Base-by-base conservation (phyloP, 768 basidiomycete genomes). In the Hygrocybe punicea region DNA sequence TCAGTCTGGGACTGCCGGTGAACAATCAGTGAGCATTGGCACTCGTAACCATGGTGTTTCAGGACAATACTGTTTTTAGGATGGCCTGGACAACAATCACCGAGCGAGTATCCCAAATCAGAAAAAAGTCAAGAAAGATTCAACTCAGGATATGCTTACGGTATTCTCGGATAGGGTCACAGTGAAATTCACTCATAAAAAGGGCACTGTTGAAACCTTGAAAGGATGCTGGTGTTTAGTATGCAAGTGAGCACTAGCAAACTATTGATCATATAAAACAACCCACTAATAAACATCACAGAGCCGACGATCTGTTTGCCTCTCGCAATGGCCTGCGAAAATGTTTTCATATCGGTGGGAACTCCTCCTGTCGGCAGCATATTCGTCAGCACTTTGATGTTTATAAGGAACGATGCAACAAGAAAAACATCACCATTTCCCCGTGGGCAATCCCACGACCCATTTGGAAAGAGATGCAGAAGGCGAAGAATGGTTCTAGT, bases 351-450 rank as follows among this genome's bases (percentile, higher is more conserved):
- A 45, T 35, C 23, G 56, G 61, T n/a, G 44, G 61, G 19, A 61
- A 62, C 51, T 62, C 45, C 2, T 57, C 54, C 9, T 62, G 55
- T 47, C 29, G 37, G 10, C 14, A 24, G 37, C 63, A 64, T 55
- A 64, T 64, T 24, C 35, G 50, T 11, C 60, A 62, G 29, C 62
- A 63, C 36, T 63, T 59, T 36, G 34, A 58, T 23, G 23, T 51
- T 11, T 61, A 61, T 40, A 23, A 55, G 35, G 34, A 59, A 34
- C 24, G 48, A 21, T 59, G 58, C 36, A 40, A 59, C 35, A 33
- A 29, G n/a, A 24, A 35, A 35, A 44, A 44, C 11, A 59, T 59
- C n/a, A 24, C 42, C 13, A 40, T 47, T 21, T 14, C 50, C 16
- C 42, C 58, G 4, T 34, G 37, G 33, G 44, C 54, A 8, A 48